Evolutionary conservation across 139 green algal species (phyloP), one percentile per base, ranked within the genome.

Genomic region (Pleodorina starrii): DNA sequence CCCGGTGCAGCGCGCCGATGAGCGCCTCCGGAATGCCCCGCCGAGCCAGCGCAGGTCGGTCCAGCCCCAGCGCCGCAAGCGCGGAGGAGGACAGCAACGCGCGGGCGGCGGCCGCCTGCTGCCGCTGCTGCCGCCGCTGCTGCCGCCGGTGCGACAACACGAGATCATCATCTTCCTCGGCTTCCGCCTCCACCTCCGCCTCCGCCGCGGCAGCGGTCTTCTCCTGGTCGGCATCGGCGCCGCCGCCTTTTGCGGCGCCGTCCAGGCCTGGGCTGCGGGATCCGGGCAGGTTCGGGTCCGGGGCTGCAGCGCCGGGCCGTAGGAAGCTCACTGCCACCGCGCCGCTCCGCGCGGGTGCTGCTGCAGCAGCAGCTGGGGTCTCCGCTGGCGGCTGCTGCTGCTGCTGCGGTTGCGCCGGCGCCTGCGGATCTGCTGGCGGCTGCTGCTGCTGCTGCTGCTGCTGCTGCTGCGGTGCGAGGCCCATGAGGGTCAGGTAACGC

Each of bases 401-500:
- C n/a, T n/a, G n/a, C n/a, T n/a, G n/a, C n/a, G n/a, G n/a, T n/a
- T n/a, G n/a, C n/a, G n/a, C n/a, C n/a, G n/a, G n/a, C n/a, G n/a
- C n/a, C n/a, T n/a, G n/a, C n/a, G n/a, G n/a, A n/a, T n/a, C n/a
- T n/a, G n/a, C n/a, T n/a, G 48, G n/a, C 50, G 43, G 80, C 25
- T 5, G 40, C 82, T 0, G 66, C 44, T 6, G 60, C 40, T 16
- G 60, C 79, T 54, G 38, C 59, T 25, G 36, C 54, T 32, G 48
- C 23, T 14, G 16, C 50, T 14, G 57, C 25, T 36, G 46, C 35
- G 68, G 38, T 21, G 35, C 54, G 21, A 63, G 0, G 21, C 42
- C 38, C 84, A 89, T 66, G 11, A 89, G 84, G 21, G 9, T 23
- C 36, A 89, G 84, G 69, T 89, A 89, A 36, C 69, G 84, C 48